Base-by-base conservation (phyloP, 2,329 filamentous ascomycete genomes). In the Hirsutella rhossiliensis region DNA sequence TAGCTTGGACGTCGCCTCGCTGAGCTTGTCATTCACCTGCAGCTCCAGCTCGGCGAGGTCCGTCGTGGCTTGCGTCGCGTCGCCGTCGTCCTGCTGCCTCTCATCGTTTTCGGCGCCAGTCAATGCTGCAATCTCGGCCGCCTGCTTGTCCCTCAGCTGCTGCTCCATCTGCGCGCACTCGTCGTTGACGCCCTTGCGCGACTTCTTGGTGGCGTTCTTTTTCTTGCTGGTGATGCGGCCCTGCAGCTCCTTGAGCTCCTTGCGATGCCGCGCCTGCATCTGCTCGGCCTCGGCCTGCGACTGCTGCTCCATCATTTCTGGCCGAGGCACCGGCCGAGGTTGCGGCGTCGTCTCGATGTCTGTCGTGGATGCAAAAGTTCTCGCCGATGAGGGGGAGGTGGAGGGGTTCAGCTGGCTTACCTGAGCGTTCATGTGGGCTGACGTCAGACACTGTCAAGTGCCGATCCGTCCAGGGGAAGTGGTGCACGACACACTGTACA, bases 201-300 rank as follows among this genome's bases (percentile, higher is more conserved):
- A 89, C 78, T 80, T 87, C 67, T 97, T 98, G 40, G 84, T 94
- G 15, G 92, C 89, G 53, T 85, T 83, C 71, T 96, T 97, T 73
- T 96, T 98, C 74, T 96, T 97, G 66, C 84, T 88, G 5, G 87
- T 96, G 57, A 94, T 80, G 47, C 83, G 81, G 42, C 79, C 76
- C 62, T 94, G 86, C 23, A 98, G 73, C 48, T 97, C 90, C 54
- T 81, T 82, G 61, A 84, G 80, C 66, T 98, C 90, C 63, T 87
- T 92, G 55, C 87, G 81, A 62, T 98, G 92, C 40, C 82, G 83
- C 32, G 80, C 69, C 54, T 87, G 81, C 45, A 92, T 67, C 49
- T 85, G 80, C 47, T 96, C 89, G 64, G 92, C 78, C 57, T 78
- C 74, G 38, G 50, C 19, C 29, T 60, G 23, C 23, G 23, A 7